Conservation (phyloP, 257 asterid genomes). For the Mitragyna speciosa region DNA sequence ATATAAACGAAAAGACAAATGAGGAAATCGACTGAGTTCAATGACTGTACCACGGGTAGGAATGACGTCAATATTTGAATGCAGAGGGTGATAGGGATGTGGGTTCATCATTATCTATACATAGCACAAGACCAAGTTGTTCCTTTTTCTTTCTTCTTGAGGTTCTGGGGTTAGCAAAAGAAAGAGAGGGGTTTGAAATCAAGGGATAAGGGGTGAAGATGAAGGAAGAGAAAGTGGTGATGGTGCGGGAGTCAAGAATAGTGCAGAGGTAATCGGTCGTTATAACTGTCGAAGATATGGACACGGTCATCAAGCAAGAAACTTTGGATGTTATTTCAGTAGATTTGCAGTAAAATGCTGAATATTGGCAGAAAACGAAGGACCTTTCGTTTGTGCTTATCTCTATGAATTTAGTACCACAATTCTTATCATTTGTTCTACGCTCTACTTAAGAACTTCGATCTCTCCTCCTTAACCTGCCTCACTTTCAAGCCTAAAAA, state of each 20-base stretch:
- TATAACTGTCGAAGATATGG: neutral
- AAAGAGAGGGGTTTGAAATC: constrained; percentile 19
- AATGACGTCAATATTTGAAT: constrained; percentile 41
- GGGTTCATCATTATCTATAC: constrained; percentile 10
- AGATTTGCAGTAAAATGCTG: neutral
- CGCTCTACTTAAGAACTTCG: no score
- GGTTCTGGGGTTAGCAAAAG: constrained; percentile 28
- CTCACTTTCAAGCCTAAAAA: neutral
- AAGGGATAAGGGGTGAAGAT: constrained; percentile 24
- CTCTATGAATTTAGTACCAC: no score
- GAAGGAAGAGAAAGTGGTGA: constrained; percentile 33
- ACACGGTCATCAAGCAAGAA: constrained; percentile 1
- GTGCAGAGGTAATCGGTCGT: constrained; percentile 31
- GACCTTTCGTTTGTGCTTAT: neutral
- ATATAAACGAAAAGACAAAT: neutral
- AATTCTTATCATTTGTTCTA: no score
- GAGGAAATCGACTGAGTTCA: neutral
- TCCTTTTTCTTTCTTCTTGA: constrained; percentile 29
- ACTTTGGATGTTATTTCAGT: neutral
- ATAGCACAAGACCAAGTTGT: constrained; percentile 26
- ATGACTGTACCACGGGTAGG: constrained; percentile 57
- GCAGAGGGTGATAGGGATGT: constrained; percentile 28
- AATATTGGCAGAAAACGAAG: neutral
- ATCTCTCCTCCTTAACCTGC: no score
- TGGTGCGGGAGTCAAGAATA: constrained; percentile 12